Base-by-base conservation (phyloP, 768 basidiomycete species). In the Russula emetica region DNA sequence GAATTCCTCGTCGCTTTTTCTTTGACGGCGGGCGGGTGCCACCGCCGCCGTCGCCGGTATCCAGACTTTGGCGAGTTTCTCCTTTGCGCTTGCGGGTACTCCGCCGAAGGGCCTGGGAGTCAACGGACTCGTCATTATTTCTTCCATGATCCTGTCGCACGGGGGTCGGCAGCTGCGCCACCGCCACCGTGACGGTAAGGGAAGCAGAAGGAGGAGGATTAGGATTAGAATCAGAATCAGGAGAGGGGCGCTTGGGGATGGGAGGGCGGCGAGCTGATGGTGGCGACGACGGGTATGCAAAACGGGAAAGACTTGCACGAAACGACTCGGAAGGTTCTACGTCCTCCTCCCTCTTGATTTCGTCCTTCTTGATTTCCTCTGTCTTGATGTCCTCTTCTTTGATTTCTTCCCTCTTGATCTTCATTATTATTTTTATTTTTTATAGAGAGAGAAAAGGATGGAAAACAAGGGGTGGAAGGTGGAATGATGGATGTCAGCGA, bases 1-100 rank as follows among this genome's bases (percentile, higher is more conserved):
- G 80, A 82, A 14, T 77, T 75, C 57, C 77, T 79, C 34, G 67
- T 68, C 54, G 74, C 78, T 70, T 38, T 60, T 34, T 51, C 54
- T 34, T 57, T 65, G 16, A 14, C 36, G 26, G 40, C 18, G 60
- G 53, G 40, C 38, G 30, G 18, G 55, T 18, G 26, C 38, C 13
- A 14, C 13, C 38, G 11, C 38, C 6, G 6, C 38, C 5, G 38
- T 7, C 9, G 16, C 10, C 44, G 44, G 44, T 18, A n/a, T 44
- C 20, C 10, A 44, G n/a, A 20, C 20, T 9, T 18, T 3, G 14
- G 16, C 5, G 38, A 16, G 14, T 38, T 44, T 9, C 42, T 7
- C 42, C 20, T n/a, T 10, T n/a, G 20, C n/a, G 44, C 44, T 44
- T 44, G 44, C 44, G 38, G 38, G 38, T 0, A 40, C 16, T 40